These are phyloP conservation scores for Cadophora luteo-olivacea DNA, from an alignment of 2,329 filamentous ascomycete genomes.

Conservation along the genomic window DNA sequence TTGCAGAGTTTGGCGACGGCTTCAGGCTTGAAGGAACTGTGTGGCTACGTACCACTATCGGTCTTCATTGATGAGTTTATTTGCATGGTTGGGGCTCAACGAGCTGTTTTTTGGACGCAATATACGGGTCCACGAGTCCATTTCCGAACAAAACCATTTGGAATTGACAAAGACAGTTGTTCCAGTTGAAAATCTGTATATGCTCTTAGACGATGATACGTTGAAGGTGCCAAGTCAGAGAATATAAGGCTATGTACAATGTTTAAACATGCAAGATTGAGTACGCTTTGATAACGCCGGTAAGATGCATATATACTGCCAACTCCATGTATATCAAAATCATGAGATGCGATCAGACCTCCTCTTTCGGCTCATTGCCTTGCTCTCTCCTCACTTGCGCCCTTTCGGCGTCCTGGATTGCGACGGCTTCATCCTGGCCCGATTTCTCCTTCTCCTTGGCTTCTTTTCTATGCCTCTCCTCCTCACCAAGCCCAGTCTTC, in stretches of 20 bases:
- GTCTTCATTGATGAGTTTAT: no score
- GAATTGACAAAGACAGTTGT: no score
- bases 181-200: not conserved
- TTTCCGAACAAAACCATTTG: no score
- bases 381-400: not conserved
- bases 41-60: no score
- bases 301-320: not conserved
- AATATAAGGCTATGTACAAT: not conserved
- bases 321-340: not conserved
- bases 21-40: no score
- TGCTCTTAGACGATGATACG: not conserved
- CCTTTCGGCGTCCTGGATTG: constrained; percentile 8
- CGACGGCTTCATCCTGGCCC: constrained; percentile 19
- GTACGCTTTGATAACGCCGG: not conserved
- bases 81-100: no score
- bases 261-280: not conserved
- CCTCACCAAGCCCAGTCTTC: constrained; percentile 51
- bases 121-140: no score
- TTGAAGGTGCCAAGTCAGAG: not conserved
- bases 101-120: not conserved
- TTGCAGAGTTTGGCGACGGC: no score
- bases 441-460: constrained; percentile 28
- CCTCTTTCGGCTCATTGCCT: not conserved
- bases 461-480: constrained; percentile 37
- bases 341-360: constrained; percentile 15